These are phyloP conservation scores for Beta vulgaris DNA, from an alignment of 148 eudicot genomes.

Conservation along the genomic window DNA sequence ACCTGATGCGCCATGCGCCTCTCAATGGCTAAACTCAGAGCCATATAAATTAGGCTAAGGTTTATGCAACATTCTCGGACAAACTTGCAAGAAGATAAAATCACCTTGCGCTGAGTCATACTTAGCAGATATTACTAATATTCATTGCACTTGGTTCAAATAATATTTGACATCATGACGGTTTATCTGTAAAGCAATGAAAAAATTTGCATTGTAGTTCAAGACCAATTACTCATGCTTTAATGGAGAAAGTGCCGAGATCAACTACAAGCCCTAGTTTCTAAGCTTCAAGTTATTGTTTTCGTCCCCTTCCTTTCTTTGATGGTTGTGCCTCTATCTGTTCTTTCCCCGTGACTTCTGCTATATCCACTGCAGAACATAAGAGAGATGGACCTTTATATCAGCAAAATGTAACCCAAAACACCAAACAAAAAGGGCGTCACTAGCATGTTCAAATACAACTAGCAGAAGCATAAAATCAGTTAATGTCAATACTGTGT, in stretches of 20 bases:
- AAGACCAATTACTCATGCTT: background rate
- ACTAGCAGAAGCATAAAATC: background rate
- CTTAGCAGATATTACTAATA: background rate
- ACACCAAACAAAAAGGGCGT: background rate
- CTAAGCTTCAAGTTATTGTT: slow-evolving; percentile 46
- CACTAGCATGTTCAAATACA: background rate
- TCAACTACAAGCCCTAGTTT: slow-evolving; percentile 13
- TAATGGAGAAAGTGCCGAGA: background rate
- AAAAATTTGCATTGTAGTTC: slow-evolving; percentile 9
- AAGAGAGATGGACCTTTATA: background rate
- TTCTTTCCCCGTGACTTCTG: slow-evolving; percentile 83
- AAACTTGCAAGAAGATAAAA: background rate
- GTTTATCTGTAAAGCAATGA: slow-evolving; percentile 1
- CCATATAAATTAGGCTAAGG: background rate
- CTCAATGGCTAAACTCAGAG: too few species aligned
- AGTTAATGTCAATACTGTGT: too few species aligned
- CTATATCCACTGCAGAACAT: slow-evolving; percentile 58
- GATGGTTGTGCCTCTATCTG: slow-evolving; percentile 74
- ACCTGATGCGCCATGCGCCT: too few species aligned
- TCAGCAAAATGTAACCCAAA: slow-evolving; percentile 1
- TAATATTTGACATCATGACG: background rate
- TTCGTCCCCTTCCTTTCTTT: slow-evolving; percentile 93
- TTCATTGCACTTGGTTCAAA: background rate
- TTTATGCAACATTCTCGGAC: background rate
- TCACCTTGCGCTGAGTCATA: background rate